phyloP scores from a whole-genome alignment of 2,329 filamentous ascomycete species.

The Colletotrichum phormii region DNA sequence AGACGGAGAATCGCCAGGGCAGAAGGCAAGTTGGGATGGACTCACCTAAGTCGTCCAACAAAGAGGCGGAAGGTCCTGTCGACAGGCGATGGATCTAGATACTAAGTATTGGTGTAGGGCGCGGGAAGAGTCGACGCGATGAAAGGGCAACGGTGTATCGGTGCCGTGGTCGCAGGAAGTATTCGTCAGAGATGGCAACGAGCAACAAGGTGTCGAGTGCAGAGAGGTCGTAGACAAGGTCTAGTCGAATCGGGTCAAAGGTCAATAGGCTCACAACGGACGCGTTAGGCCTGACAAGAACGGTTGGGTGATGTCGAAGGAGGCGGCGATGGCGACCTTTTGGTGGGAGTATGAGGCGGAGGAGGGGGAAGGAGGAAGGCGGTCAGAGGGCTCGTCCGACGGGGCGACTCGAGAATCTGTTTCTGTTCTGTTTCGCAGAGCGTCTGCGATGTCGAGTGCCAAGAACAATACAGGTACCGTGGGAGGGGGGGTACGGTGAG shows the following conservation, averaged over 20 bases:
- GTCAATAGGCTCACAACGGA: background rate
- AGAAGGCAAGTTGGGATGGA: background rate
- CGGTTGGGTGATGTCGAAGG: background rate
- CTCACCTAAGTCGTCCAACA: conserved; percentile 30
- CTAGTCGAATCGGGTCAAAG: conserved; percentile 1
- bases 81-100: conserved; percentile 16
- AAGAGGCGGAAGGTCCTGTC: conserved; percentile 2
- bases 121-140: conserved; percentile 7
- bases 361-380: conserved; percentile 1
- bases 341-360: background rate
- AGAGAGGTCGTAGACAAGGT: conserved; percentile 10
- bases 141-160: conserved; percentile 15
- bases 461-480: background rate
- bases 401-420: conserved; percentile 16
- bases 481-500: background rate
- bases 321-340: conserved; percentile 23
- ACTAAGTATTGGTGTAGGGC: background rate
- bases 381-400: conserved; percentile 15
- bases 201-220: conserved; percentile 8
- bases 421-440: conserved; percentile 31
- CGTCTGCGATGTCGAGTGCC: conserved; percentile 14
- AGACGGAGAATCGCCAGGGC: background rate
- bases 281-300: conserved; percentile 15
- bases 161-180: background rate
- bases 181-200: conserved; percentile 15